Percentiles rank a stretch among this genome's conserved stretches.
Conservation (phyloP, 2,329 filamentous ascomycete genomes). For the Xylariaceae sp. region DNA sequence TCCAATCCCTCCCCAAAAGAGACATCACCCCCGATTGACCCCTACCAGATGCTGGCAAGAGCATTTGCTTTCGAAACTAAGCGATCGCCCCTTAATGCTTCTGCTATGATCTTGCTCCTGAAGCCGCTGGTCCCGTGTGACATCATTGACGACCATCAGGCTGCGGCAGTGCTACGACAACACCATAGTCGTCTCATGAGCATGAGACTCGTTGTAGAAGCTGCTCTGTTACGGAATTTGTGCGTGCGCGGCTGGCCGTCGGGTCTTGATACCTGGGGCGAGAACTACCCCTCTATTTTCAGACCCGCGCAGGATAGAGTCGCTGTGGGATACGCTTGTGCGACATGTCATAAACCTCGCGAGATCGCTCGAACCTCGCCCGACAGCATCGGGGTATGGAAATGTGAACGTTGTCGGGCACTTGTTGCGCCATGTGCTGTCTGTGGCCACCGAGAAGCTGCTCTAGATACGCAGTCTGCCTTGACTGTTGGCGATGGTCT, state of each 20-base stretch:
- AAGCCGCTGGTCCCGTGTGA: constrained; percentile 52
- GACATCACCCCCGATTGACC: constrained; percentile 45
- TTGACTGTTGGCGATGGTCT: constrained; percentile 24
- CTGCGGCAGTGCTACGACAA: constrained; percentile 53
- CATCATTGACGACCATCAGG: constrained; percentile 54
- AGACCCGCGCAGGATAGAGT: constrained; percentile 51
- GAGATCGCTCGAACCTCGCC: constrained; percentile 47
- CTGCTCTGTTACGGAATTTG: constrained; percentile 57
- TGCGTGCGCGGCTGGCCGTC: constrained; percentile 55
- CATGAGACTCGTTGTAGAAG: constrained; percentile 58
- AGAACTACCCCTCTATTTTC: constrained; percentile 53
- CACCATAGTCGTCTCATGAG: constrained; percentile 57
- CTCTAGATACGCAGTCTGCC: constrained; percentile 33
- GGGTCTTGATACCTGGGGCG: constrained; percentile 49
- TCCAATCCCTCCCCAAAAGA: constrained; percentile 12
- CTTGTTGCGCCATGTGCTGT: constrained; percentile 56
- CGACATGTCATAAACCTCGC: constrained; percentile 53
- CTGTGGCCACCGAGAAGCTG: constrained; percentile 50
- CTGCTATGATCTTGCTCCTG: constrained; percentile 58
- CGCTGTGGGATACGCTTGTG: constrained; percentile 51
- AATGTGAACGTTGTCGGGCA: constrained; percentile 52
- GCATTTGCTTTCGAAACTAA: constrained; percentile 54
- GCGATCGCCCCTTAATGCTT: constrained; percentile 55
- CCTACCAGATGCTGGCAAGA: constrained; percentile 50
- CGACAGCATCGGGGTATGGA: constrained; percentile 46